Evolutionary conservation across 208 protist species (phyloP), one percentile per base, ranked within the genome.

Genomic region (Wallacemonas sp.): DNA sequence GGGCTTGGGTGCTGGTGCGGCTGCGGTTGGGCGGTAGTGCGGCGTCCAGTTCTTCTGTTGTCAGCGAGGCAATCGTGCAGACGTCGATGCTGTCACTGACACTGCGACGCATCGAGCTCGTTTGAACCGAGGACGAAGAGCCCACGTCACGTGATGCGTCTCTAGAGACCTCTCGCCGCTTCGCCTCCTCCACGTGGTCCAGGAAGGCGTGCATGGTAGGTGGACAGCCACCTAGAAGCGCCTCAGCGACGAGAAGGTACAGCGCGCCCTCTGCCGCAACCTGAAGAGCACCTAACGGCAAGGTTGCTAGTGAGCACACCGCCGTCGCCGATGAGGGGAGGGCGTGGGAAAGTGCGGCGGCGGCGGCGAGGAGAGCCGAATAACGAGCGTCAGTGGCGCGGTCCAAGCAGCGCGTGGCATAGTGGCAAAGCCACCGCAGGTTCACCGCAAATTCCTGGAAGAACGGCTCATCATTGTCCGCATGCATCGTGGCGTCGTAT

Each of bases 161-260:
- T 59, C 24, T 29, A 8, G 21, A 36, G 37, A 38, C 30, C 52
- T 30, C 24, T 17, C 45, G 46, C 24, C 46, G 33, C 39, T 34
- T 37, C 54, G 39, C 15, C 66, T 48, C 8, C 67, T 70, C 30
- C 67, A 45, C 0, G 50, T 57, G 50, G 30, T 57, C 50, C 30
- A 94, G 75, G 68, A 93, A 95, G 1, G 78, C 60, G 41, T 92
- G 86, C 79, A 92, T 83, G 0, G 89, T 92, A 1, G 81, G 81
- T 21, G 89, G 89, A 36, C 78, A 83, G 46, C 76, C 62, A 10
- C 84, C 84, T 0, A 95, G 67, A 9, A 95, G 61, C 10, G 68
- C 73, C 37, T 93, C 84, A 10, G 81, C 76, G 27, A 92, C 78
- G 33, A 95, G 76, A 32, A 92, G 59, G 62, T 95, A 92, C 13